A percentile compares a stretch with the other conserved stretches of the same genome.
These are phyloP conservation scores for Colletotrichum somersetense DNA, from an alignment of 2,329 filamentous ascomycete species.

Conservation along the genomic window DNA sequence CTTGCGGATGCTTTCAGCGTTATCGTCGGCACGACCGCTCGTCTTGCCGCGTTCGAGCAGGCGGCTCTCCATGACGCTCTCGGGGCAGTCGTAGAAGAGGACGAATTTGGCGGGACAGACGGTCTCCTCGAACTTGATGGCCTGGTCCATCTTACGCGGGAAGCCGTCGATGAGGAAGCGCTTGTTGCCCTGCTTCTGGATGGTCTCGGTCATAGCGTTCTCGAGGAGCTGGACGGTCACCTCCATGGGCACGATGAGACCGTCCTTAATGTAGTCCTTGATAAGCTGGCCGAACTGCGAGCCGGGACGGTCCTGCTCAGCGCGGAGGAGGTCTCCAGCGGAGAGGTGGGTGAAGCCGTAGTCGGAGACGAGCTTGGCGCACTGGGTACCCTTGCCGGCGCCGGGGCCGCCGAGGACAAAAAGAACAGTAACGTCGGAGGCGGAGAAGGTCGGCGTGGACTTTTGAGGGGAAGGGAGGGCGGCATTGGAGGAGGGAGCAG, in stretches of 20 bases:
- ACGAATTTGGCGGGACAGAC: slow-evolving; percentile 89
- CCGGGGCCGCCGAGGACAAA: slow-evolving; percentile 97
- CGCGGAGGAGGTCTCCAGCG: slow-evolving; percentile 92
- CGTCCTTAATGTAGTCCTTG: slow-evolving; percentile 92
- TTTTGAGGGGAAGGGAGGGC: slow-evolving; percentile 66
- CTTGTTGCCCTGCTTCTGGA: slow-evolving; percentile 65
- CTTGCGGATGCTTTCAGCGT: slow-evolving; percentile 95
- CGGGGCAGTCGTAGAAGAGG: slow-evolving; percentile 94
- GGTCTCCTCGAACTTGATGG: slow-evolving; percentile 88
- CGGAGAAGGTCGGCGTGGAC: slow-evolving; percentile 76
- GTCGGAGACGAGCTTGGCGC: slow-evolving; percentile 85
- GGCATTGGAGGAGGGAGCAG: slow-evolving; percentile 55
- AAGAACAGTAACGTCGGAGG: slow-evolving; percentile 86
- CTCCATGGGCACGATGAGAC: slow-evolving; percentile 98
- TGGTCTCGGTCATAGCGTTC: slow-evolving; percentile 85
- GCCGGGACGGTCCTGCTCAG: slow-evolving; percentile 89
- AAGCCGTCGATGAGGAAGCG: slow-evolving; percentile 88
- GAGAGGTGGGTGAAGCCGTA: slow-evolving; percentile 95
- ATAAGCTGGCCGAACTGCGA: slow-evolving; percentile 94
- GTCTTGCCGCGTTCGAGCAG: slow-evolving; percentile 93
- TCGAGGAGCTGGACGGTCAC: slow-evolving; percentile 94
- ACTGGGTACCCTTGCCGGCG: slow-evolving; percentile 97
- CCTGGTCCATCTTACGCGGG: slow-evolving; percentile 97
- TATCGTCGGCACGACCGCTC: slow-evolving; percentile 91
- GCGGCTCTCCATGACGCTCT: slow-evolving; percentile 86